A percentile compares a stretch with the other conserved stretches of the same genome.
phyloP scores from a whole-genome alignment of 257 asterid genomes.

The Solanum appendiculatum region DNA sequence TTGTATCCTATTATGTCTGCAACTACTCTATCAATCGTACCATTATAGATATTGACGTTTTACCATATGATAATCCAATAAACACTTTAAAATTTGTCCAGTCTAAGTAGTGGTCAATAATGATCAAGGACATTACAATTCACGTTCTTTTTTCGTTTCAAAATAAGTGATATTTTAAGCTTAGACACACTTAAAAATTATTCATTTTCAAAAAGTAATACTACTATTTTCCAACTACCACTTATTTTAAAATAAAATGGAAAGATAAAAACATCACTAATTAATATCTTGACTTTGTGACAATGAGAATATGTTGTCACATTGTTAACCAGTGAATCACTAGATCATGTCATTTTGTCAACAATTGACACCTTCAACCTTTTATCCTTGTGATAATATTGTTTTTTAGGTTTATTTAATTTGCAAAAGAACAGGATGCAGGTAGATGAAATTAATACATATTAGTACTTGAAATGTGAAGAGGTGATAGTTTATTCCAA shows the following conservation, averaged over 20 bases:
- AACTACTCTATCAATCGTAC: slow-evolving; percentile 10
- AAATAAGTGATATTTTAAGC: too few species aligned
- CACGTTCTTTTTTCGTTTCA: background rate
- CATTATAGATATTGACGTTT: background rate
- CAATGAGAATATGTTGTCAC: background rate
- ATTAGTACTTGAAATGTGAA: background rate
- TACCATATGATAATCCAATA: background rate
- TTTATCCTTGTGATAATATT: background rate
- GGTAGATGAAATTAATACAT: background rate
- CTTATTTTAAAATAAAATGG: background rate
- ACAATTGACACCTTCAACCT: background rate
- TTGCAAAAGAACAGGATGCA: background rate
- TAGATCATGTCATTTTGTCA: background rate
- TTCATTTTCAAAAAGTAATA: too few species aligned
- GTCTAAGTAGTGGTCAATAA: background rate
- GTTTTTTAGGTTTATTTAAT: background rate
- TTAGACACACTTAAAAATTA: background rate
- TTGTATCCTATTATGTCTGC: slow-evolving; percentile 13
- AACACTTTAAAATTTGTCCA: background rate
- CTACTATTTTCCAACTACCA: too few species aligned
- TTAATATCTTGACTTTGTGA: background rate
- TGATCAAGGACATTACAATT: background rate
- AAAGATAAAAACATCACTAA: background rate
- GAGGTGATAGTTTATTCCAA: background rate
- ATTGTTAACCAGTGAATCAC: background rate